phyloP scores from a whole-genome alignment of 2,329 filamentous ascomycete genomes.

The Colletotrichum cuscutae region DNA sequence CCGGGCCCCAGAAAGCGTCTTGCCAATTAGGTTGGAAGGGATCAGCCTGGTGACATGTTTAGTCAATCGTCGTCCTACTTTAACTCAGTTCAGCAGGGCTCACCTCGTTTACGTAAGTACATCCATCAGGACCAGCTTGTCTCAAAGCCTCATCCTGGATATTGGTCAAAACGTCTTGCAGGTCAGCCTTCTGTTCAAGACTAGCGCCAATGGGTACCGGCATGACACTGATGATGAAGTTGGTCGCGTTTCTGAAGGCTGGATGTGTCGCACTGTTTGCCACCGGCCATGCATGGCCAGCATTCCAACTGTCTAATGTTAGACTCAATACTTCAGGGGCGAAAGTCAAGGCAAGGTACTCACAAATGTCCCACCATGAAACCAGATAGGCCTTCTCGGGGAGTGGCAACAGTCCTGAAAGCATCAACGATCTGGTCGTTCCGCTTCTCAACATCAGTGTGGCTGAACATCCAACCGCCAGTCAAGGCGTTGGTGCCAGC shows the following conservation, averaged over 20 bases:
- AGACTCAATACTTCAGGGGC: conserved; percentile 28
- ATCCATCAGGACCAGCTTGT: conserved; percentile 48
- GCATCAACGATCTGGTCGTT: conserved; percentile 48
- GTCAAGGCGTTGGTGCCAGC: conserved; percentile 47
- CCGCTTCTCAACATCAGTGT: conserved; percentile 47
- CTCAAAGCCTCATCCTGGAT: conserved; percentile 49
- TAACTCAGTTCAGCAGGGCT: conserved; percentile 12
- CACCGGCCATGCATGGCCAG: conserved; percentile 46
- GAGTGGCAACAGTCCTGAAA: conserved; percentile 45
- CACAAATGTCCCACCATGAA: conserved; percentile 30
- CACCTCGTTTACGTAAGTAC: conserved; percentile 58
- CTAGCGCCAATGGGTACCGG: conserved; percentile 49
- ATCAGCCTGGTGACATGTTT: conserved; percentile 40
- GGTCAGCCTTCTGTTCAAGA: conserved; percentile 52
- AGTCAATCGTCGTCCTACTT: fast-evolving
- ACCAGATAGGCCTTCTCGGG: conserved; percentile 42
- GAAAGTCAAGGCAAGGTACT: neutral
- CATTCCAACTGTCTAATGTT: conserved; percentile 52
- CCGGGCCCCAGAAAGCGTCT: conserved; percentile 50
- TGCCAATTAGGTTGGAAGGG: conserved; percentile 49
- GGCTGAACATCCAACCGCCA: conserved; percentile 50
- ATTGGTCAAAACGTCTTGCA: conserved; percentile 51
- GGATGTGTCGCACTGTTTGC: conserved; percentile 53
- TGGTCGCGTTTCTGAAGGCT: conserved; percentile 46
- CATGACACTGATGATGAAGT: conserved; percentile 48